Conservation (phyloP, 345 rosid genomes). For the Salix suchowensis region DNA sequence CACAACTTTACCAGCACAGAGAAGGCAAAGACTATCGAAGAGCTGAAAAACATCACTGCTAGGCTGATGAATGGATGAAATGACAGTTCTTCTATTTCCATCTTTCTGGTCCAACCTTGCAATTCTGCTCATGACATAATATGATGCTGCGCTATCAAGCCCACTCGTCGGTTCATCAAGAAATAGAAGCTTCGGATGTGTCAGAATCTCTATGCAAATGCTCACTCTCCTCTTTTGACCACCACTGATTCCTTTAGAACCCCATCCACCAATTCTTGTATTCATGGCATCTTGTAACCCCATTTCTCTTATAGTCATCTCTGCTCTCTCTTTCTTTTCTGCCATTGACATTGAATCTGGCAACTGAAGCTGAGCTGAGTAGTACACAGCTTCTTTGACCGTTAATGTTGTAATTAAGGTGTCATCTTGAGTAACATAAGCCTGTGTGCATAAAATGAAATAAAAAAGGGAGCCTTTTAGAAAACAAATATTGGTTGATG, state of each 20-base stretch:
- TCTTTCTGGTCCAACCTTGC: constrained; percentile 5
- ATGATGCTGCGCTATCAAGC: constrained; percentile 26
- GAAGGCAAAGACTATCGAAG: constrained; percentile 18
- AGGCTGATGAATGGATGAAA: constrained; percentile 30
- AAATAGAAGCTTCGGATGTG: constrained; percentile 17
- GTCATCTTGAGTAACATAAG: constrained; percentile 31
- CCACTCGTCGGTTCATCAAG: constrained; percentile 31
- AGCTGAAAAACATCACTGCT: constrained; percentile 21
- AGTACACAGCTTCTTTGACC: constrained; percentile 17
- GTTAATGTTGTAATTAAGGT: constrained; percentile 21
- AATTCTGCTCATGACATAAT: constrained; percentile 16
- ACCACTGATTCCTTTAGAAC: constrained; percentile 17
- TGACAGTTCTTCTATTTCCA: constrained; percentile 13
- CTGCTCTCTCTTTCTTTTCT: constrained; percentile 22
- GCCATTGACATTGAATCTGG: constrained; percentile 17
- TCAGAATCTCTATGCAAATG: constrained; percentile 26
- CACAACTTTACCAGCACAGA: constrained; percentile 19
- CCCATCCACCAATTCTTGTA: constrained; percentile 28
- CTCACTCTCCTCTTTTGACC: constrained; percentile 25
- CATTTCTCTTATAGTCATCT: constrained; percentile 21
- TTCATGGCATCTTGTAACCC: constrained; percentile 17
- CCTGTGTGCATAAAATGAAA: constrained; percentile 2
- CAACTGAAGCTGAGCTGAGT: constrained; percentile 22
- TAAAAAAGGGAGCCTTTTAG: background rate
- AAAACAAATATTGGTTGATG: background rate